phyloP scores from a whole-genome alignment of 1,139 yeast genomes.

The Debaryomyces nepalensis region DNA sequence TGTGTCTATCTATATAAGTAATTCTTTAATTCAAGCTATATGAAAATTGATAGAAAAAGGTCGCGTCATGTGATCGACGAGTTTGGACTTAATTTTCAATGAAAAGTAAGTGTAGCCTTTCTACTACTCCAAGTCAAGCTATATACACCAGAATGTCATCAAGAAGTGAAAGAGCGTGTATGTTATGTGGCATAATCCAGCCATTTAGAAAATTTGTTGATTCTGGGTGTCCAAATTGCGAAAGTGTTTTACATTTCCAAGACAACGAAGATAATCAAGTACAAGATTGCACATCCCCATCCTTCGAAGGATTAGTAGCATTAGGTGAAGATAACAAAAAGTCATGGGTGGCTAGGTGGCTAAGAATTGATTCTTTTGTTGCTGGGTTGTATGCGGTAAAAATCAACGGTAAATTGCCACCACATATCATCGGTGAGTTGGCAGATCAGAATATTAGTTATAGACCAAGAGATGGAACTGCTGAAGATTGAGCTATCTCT shows the following conservation, averaged over 20 bases:
- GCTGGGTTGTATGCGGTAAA: slow-evolving; percentile 94
- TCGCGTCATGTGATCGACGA: slow-evolving; percentile 7
- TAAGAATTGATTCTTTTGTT: slow-evolving; percentile 85
- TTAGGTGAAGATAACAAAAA: slow-evolving; percentile 76
- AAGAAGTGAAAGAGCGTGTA: slow-evolving; percentile 90
- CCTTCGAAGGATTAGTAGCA: slow-evolving; percentile 95
- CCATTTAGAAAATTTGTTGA: slow-evolving; percentile 73
- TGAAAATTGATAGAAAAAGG: not conserved
- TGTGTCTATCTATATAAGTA: not conserved
- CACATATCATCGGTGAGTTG: slow-evolving; percentile 76
- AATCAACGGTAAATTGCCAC: slow-evolving; percentile 89
- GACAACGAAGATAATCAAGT: slow-evolving; percentile 84
- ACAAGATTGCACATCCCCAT: slow-evolving; percentile 93
- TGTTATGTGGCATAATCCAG: slow-evolving; percentile 94
- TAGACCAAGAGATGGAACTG: slow-evolving; percentile 97
- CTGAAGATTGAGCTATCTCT: slow-evolving; percentile 59
- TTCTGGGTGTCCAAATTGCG: slow-evolving; percentile 98
- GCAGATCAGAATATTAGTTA: slow-evolving; percentile 77
- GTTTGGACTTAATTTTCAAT: slow-evolving; percentile 2
- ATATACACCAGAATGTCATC: slow-evolving; percentile 46
- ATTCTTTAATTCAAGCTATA: not conserved
- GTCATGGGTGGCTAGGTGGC: slow-evolving; percentile 98
- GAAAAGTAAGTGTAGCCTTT: not conserved
- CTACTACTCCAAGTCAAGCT: not conserved
- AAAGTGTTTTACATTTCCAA: slow-evolving; percentile 75